A percentile compares a stretch with the other conserved stretches of the same genome.
phyloP scores from a whole-genome alignment of 2,329 filamentous ascomycete species.

The Ceratocystis papillata region DNA sequence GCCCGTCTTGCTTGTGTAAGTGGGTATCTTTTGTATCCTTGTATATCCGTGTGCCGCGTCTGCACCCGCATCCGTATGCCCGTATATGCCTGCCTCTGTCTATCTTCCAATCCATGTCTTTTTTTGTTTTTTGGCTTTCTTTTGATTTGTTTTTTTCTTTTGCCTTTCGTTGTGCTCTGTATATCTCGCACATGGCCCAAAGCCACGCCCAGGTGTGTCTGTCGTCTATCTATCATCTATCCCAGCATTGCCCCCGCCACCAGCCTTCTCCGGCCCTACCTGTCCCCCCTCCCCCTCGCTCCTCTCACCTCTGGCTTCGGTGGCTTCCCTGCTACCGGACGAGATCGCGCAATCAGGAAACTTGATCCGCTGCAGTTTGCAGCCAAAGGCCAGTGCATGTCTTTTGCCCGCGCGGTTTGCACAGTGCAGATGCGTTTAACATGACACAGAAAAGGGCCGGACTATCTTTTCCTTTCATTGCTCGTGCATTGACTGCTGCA shows the following conservation, averaged over 20 bases:
- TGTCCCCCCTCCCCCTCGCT: background rate
- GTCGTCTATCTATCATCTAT: background rate
- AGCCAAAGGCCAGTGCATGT: background rate
- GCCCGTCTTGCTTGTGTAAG: constrained; percentile 14
- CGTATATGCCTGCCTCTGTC: background rate
- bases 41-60: background rate
- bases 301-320: background rate
- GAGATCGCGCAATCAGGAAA: constrained; percentile 1
- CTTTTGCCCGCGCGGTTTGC: background rate
- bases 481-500: background rate
- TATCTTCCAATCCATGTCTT: background rate
- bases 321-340: background rate
- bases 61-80: background rate
- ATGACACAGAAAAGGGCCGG: too few relatives aligned
- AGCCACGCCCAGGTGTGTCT: background rate
- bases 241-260: background rate
- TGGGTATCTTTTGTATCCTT: background rate
- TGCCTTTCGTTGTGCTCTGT: too few relatives aligned
- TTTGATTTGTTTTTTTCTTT: background rate
- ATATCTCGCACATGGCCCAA: background rate
- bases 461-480: too few relatives aligned
- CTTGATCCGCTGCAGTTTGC: background rate
- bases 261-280: background rate
- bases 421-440: background rate
- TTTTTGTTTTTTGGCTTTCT: too few relatives aligned